Base-by-base conservation (phyloP, 768 basidiomycete genomes). In the Kwoniella mangroviensis region DNA sequence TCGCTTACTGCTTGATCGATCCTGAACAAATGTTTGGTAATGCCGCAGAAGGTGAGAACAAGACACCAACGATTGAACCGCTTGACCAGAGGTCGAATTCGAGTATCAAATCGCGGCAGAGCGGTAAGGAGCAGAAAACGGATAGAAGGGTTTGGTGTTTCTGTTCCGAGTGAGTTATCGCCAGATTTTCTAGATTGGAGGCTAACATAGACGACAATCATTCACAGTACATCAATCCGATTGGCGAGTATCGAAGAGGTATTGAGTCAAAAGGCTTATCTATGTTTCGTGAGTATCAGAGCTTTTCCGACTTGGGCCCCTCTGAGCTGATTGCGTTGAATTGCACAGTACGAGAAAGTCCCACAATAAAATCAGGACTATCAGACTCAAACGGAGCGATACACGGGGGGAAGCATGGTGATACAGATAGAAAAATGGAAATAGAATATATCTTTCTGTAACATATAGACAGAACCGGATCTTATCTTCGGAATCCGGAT, bases 261-360 rank as follows among this genome's bases (percentile, higher is more conserved):
- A 2, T 85, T 97, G 78, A 91, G 90, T 82, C 90, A 90, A 68
- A 95, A 92, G 82, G 94, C 94, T 43, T 98, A 97, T 82, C 87
- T 97, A 60, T 93, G 93, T 84, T 94, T 95, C 67, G 80, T 81
- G 63, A 71, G 80, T 79, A 12, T 28, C 24, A 59, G 21, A n/a
- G n/a, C 15, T 22, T n/a, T 15, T 7, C 13, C 56, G 21, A 15
- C 4, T 21, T 57, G 56, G 13, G 13, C 26, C 17, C 41, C 15
- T 15, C 34, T 13, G 24, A 13, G 21, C 12, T 24, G n/a, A 41
- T 7, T 19, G 12, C 15, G 26, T 13, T 34, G 26, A 49, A 15
- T 13, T 49, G 45, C 12, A 15, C 45, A 49, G 45, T 49, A 49
- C 45, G 45, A 49, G 45, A 17, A 49, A 49, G 45, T 49, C 5